These are phyloP conservation scores for Quercus phellos DNA, from an alignment of 331 rosid species.

Conservation along the genomic window DNA sequence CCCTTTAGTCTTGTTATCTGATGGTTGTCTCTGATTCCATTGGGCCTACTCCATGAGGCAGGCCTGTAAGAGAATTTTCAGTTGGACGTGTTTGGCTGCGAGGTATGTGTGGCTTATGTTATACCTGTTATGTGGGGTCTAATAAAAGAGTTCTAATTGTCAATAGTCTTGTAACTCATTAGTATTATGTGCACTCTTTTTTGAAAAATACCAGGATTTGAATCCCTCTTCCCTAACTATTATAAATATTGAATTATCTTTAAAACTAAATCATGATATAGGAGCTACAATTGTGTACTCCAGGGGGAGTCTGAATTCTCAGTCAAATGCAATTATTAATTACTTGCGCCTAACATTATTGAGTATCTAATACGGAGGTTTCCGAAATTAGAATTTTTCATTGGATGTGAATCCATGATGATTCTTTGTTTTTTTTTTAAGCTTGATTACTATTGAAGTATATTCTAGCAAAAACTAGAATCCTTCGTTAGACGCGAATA, in stretches of 20 bases:
- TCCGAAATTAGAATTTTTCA: background rate
- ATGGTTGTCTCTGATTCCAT: background rate
- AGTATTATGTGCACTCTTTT: too few species aligned
- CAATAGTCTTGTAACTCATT: rapidly evolving
- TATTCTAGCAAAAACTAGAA: too few species aligned
- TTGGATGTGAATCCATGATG: background rate
- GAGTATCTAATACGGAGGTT: background rate
- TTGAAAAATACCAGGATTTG: rapidly evolving
- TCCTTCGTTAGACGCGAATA: too few species aligned
- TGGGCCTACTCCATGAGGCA: background rate
- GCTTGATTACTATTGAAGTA: background rate
- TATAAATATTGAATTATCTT: too few species aligned
- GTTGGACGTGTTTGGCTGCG: background rate
- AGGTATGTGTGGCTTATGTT: background rate
- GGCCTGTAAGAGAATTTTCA: background rate
- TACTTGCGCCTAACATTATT: too few species aligned
- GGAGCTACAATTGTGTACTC: too few species aligned
- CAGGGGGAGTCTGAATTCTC: too few species aligned
- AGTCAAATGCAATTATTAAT: too few species aligned
- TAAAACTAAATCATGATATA: too few species aligned
- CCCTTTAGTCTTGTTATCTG: background rate
- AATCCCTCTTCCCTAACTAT: too few species aligned
- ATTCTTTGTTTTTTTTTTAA: background rate
- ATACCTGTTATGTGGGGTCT: background rate
- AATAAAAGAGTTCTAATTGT: rapidly evolving